These are phyloP conservation scores for Podospora tetraspora DNA, from an alignment of 495 filamentous ascomycete species.

Conservation along the genomic window DNA sequence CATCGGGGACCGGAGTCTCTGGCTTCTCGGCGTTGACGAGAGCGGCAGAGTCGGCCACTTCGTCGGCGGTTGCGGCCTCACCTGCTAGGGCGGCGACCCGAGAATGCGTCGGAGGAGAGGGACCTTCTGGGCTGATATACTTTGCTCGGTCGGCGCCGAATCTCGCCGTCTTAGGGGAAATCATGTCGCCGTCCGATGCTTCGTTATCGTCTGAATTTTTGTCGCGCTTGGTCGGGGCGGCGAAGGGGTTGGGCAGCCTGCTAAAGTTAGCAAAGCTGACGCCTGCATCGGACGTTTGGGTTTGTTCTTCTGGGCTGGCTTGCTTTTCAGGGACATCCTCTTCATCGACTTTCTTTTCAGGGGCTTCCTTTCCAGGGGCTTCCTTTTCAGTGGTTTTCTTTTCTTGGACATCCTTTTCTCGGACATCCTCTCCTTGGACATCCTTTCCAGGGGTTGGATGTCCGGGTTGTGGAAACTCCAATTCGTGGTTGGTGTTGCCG, in stretches of 20 bases:
- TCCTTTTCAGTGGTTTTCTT: neutral
- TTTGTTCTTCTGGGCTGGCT: neutral
- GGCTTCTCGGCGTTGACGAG: slow-evolving; percentile 31
- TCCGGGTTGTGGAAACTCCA: slow-evolving; percentile 34
- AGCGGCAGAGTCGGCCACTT: slow-evolving; percentile 41
- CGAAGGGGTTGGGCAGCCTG: neutral
- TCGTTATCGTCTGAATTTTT: neutral
- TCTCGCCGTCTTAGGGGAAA: slow-evolving; percentile 5
- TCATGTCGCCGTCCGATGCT: neutral
- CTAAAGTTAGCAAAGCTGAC: neutral
- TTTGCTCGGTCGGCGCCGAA: neutral
- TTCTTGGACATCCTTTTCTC: neutral
- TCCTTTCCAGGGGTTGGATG: slow-evolving; percentile 10
- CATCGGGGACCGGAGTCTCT: slow-evolving; percentile 29
- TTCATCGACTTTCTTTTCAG: neutral
- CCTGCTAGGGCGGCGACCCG: slow-evolving; percentile 11
- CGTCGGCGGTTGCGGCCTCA: slow-evolving; percentile 29
- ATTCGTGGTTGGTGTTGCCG: slow-evolving; percentile 56
- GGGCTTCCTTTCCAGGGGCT: neutral
- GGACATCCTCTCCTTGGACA: neutral
- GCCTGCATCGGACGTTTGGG: neutral
- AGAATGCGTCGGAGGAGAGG: neutral
- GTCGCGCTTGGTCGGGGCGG: neutral
- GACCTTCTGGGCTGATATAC: slow-evolving; percentile 8
- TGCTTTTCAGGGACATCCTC: neutral